Evolutionary conservation across 2,329 filamentous ascomycete genomes (phyloP).

Genomic region (Juglanconis oblonga): DNA sequence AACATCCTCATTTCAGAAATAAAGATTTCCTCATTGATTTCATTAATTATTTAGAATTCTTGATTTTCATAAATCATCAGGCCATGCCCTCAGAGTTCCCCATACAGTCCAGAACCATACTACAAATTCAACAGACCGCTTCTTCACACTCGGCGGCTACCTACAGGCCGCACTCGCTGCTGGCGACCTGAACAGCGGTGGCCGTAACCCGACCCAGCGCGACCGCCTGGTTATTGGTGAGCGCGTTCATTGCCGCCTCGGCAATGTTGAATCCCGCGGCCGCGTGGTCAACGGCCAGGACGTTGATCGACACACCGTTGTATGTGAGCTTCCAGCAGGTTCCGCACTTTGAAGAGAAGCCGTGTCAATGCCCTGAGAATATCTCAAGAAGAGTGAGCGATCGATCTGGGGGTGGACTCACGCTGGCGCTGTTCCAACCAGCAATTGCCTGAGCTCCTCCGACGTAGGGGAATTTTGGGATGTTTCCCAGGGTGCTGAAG

Average conservation of each 20-base stretch:
- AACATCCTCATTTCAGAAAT: no score
- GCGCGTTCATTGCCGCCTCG: conserved; percentile 51
- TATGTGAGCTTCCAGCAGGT: conserved; percentile 57
- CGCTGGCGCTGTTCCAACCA: conserved; percentile 51
- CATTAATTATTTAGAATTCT: no score
- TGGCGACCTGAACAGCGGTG: conserved; percentile 39
- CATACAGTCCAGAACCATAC: no score
- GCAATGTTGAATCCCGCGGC: conserved; percentile 53
- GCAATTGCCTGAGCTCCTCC: conserved; percentile 50
- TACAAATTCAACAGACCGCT: no score
- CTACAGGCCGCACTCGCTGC: conserved; percentile 36
- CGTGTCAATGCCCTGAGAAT: conserved; percentile 16
- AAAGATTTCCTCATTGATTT: no score
- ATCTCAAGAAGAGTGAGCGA: neutral
- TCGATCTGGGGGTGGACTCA: conserved; percentile 22
- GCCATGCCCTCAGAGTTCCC: no score
- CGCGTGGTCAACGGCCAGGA: conserved; percentile 55
- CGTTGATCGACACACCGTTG: conserved; percentile 47
- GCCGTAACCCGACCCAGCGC: conserved; percentile 53
- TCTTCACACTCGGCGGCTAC: neutral
- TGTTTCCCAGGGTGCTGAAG: conserved; percentile 52
- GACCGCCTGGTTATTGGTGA: conserved; percentile 50
- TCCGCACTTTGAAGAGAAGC: conserved; percentile 44
- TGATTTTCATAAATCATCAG: no score
- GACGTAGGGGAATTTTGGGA: conserved; percentile 52